A percentile compares a stretch with the other conserved stretches of the same genome.
These are phyloP conservation scores for Backusella macrospora DNA, from an alignment of 192 early-diverging fungal species.

Conservation along the genomic window DNA sequence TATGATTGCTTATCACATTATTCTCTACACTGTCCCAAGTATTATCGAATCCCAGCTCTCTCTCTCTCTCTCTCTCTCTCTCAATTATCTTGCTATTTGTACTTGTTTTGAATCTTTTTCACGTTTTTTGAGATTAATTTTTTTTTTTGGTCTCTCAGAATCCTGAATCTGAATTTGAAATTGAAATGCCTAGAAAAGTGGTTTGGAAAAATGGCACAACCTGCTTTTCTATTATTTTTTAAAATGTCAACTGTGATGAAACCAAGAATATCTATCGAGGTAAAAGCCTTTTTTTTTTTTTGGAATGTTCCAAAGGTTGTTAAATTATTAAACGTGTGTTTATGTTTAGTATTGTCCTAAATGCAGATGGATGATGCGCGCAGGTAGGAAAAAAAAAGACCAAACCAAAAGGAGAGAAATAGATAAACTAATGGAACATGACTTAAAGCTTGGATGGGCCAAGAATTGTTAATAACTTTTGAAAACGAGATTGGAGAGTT, in stretches of 20 bases:
- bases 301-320: too few relatives aligned
- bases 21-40: too few relatives aligned
- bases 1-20: too few relatives aligned
- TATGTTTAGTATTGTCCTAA: slow-evolving; percentile 54
- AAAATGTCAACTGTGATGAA: slow-evolving; percentile 19
- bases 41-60: too few relatives aligned
- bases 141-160: too few relatives aligned
- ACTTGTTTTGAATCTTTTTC: too few relatives aligned
- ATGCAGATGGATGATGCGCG: slow-evolving; percentile 60
- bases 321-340: not conserved
- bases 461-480: slow-evolving; percentile 73
- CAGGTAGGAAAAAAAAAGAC: slow-evolving; percentile 35
- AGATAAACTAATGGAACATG: not conserved
- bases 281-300: not conserved
- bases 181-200: too few relatives aligned
- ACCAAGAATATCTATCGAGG: slow-evolving; percentile 40
- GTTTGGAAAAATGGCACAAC: too few relatives aligned
- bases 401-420: not conserved
- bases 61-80: too few relatives aligned
- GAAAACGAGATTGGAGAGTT: slow-evolving; percentile 64
- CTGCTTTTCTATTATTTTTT: slow-evolving; percentile 2
- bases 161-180: too few relatives aligned
- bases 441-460: slow-evolving; percentile 63
- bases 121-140: too few relatives aligned
- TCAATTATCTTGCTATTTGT: too few relatives aligned